These are phyloP conservation scores for Mucor plumbeus DNA, from an alignment of 371 early-diverging fungal species.

Conservation along the genomic window DNA sequence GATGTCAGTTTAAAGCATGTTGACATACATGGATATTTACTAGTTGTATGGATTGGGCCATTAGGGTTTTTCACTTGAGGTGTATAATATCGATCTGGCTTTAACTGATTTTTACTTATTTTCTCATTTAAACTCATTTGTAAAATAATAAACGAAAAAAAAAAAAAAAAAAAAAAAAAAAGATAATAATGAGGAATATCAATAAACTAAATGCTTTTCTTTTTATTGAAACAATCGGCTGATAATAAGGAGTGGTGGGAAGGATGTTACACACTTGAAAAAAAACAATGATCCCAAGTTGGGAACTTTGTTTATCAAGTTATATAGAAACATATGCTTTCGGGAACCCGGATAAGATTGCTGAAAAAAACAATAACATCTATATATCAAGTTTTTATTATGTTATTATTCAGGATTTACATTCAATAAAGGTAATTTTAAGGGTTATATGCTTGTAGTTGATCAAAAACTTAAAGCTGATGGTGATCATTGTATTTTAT, in stretches of 20 bases:
- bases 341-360: not conserved
- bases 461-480: not conserved
- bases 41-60: not conserved
- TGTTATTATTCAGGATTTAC: not conserved
- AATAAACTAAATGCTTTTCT: not conserved
- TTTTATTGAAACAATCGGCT: constrained; percentile 8
- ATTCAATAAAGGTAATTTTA: not conserved
- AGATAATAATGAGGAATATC: not conserved
- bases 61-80: constrained; percentile 5
- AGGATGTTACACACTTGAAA: constrained; percentile 4
- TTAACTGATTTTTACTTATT: not conserved
- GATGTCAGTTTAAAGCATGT: not conserved
- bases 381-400: not conserved
- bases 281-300: constrained; percentile 12
- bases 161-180: constrained; percentile 7
- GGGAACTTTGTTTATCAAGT: not conserved
- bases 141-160: not conserved
- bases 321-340: not conserved
- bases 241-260: constrained; percentile 3
- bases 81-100: constrained; percentile 22
- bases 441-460: not conserved
- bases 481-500: not conserved
- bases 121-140: not conserved
- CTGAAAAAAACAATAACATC: not conserved
- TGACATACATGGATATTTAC: not conserved